phyloP scores from a whole-genome alignment of 768 basidiomycete genomes.

The Phaeotremella fagi region DNA sequence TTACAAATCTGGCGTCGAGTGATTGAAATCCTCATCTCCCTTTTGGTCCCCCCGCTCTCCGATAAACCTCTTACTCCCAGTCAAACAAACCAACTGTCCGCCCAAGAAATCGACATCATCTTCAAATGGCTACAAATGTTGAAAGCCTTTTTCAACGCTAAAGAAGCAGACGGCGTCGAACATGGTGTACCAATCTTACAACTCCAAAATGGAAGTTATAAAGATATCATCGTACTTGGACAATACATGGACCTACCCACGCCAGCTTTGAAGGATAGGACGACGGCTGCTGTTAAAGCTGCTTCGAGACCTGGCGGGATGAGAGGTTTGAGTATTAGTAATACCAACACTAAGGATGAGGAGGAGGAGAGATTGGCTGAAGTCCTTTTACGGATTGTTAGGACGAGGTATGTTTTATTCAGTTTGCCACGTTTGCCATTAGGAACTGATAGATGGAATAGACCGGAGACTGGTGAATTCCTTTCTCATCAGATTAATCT shows the following conservation, averaged over 20 bases:
- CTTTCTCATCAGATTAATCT: constrained; percentile 26
- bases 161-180: constrained; percentile 34
- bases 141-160: constrained; percentile 47
- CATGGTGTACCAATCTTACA: constrained; percentile 38
- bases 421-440: background rate
- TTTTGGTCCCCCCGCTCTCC: constrained; percentile 44
- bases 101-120: constrained; percentile 42
- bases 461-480: constrained; percentile 39
- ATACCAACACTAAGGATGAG: constrained; percentile 1
- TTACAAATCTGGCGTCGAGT: constrained; percentile 39
- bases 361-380: constrained; percentile 43
- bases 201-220: constrained; percentile 38
- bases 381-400: constrained; percentile 41
- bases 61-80: constrained; percentile 24
- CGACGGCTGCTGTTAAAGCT: constrained; percentile 39
- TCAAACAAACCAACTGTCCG: background rate
- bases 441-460: constrained; percentile 1
- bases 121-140: constrained; percentile 48
- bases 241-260: constrained; percentile 47
- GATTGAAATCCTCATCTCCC: constrained; percentile 39
- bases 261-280: constrained; percentile 34
- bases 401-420: constrained; percentile 40
- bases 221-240: constrained; percentile 44
- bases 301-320: constrained; percentile 16
- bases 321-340: background rate